Evolutionary conservation across 2,329 filamentous ascomycete species (phyloP), one percentile per base, ranked within the genome.

Genomic region (Didymella sp.): DNA sequence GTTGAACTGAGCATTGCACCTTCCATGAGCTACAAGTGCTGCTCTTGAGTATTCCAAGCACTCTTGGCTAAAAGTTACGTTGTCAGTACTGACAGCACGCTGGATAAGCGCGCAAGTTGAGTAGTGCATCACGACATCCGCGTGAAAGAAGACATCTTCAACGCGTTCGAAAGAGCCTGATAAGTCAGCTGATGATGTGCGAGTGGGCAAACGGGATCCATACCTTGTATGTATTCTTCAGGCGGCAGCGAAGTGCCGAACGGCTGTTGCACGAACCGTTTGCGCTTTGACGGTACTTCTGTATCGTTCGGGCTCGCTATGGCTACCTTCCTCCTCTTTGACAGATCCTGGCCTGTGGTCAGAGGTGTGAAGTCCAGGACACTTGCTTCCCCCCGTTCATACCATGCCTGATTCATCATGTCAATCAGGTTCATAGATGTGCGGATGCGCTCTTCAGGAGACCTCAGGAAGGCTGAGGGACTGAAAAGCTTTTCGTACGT

Each of bases 401-500:
- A 61, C 69, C 70, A 74, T 6, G 65, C 63, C 44, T 68, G 52
- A 25, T 74, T 69, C 50, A 76, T 56, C 6, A 61, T 51, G 17
- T 63, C 56, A 24, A 72, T 63, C 15, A 76, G 64, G 7, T 71
- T 64, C 7, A 59, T 59, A 7, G 72, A 72, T 1, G 59, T 69
- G 12, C 53, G 64, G 2, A 63, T 63, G 2, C 73, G 68, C 28
- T 73, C 69, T 46, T 70, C 65, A 2, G 54, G 50, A 1, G 71
- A 59, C 25, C 58, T 68, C 4, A 66, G 52, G 38, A 73, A 75
- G 6, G 71, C 72, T 13, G 70, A 73, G 9, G 74, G 74, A 45
- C 71, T 75, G 52, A 75, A 77, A 1, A 77, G 64, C 43, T 69
- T 70, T 41, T 77, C 73, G 47, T 77, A 77, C 2, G 66, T 68